Evolutionary conservation across 139 green algal species (phyloP), one percentile per base, ranked within the genome.

Genomic region (Chlorella ohadii): DNA sequence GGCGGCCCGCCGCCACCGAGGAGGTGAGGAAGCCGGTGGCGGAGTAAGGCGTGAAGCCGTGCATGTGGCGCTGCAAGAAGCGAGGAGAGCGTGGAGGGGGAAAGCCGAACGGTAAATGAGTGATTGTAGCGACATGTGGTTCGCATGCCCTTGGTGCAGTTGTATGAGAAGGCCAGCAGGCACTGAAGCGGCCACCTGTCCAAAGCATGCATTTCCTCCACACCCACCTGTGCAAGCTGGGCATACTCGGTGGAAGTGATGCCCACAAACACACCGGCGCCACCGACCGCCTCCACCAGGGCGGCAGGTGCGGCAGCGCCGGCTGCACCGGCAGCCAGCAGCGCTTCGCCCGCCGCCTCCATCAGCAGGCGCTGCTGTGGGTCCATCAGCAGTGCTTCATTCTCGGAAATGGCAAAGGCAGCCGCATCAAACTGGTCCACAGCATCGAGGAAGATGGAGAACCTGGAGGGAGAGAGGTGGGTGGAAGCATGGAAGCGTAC

Each of bases 321-420:
- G 63, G 57, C 20, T 33, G 44, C 17, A 3, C 80, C 36, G 20
- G 33, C 85, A 16, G 74, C 74, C n/a, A 64, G 41, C 31, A 93
- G 77, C 19, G 84, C 75, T 56, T 91, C 85, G 25, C 66, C 59
- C 1, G 89, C 47, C 5, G 64, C 44, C 88, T 97, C 91, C 66
- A 98, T 72, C 64, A 98, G 88, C 81, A 98, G 82, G 27, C 95
- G 84, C 85, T 98, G 95, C 90, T 98, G 95, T 0, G 93, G 87
- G 79, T 98, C 95, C 90, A 98, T 96, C 7, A 96, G 88, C 64
- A 88, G 28, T 0, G 93, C 95, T 82, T 98, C 95, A 16, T 87
- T 65, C 7, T 70, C 67, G 13, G 79, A 84, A n/a, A 98, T 88
- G 72, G 91, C 88, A 78, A 98, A 97, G 0, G 84, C 81, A 2